A percentile compares a stretch with the other conserved stretches of the same genome.
Conservation (phyloP, 495 filamentous ascomycete species). For the Penicillium robsamsonii region DNA sequence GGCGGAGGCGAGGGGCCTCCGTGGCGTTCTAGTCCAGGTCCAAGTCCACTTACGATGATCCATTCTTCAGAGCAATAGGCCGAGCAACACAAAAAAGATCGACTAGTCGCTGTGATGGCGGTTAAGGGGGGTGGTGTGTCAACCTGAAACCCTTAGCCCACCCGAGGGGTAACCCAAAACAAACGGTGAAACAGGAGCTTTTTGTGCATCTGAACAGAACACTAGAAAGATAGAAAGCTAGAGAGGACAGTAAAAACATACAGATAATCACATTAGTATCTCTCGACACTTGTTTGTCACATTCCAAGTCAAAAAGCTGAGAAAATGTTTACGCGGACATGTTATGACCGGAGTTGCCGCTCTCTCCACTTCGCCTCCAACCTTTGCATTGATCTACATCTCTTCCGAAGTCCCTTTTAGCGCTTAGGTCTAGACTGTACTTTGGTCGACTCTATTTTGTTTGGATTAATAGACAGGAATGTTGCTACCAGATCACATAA, state of each 20-base stretch:
- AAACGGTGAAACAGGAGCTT: slow-evolving; percentile 10
- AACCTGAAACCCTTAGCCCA: slow-evolving; percentile 8
- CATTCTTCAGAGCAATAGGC: slow-evolving; percentile 7
- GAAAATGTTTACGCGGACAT: neutral
- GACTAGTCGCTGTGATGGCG: slow-evolving; percentile 8
- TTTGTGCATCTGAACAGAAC: neutral
- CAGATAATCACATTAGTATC: neutral
- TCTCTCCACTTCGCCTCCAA: neutral
- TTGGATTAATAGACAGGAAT: no score
- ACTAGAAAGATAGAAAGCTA: neutral
- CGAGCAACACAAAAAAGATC: neutral
- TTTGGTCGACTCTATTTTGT: neutral
- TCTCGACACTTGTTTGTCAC: neutral
- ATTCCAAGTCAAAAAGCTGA: neutral
- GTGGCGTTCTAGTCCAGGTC: slow-evolving; percentile 7
- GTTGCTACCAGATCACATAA: no score
- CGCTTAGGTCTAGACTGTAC: neutral
- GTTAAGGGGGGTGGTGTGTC: slow-evolving; percentile 1
- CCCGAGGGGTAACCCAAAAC: neutral
- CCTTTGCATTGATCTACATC: neutral
- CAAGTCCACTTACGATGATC: slow-evolving; percentile 8
- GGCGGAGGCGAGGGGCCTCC: neutral
- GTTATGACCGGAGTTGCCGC: neutral
- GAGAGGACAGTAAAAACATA: neutral
- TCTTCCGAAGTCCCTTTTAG: neutral